Evolutionary conservation across 2,329 filamentous ascomycete genomes (phyloP).

Genomic region (Exserohilum rostratum): DNA sequence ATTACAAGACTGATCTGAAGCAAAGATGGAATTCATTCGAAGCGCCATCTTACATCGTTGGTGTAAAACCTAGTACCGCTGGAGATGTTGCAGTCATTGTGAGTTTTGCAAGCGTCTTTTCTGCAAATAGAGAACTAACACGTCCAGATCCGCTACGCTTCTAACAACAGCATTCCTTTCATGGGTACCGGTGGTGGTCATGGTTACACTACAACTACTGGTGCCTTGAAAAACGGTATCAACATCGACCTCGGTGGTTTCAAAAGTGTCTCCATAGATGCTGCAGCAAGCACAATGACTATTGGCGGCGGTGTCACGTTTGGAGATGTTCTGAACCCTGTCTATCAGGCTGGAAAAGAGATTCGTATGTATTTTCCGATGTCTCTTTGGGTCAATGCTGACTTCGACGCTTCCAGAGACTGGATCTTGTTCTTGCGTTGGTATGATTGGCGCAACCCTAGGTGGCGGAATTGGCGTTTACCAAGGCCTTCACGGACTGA

Average conservation of each 20-base stretch:
- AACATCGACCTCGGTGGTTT: background rate
- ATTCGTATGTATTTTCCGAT: background rate
- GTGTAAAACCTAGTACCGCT: constrained; percentile 2
- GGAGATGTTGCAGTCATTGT: constrained; percentile 7
- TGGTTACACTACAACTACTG: constrained; percentile 3
- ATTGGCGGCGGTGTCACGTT: background rate
- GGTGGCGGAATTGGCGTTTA: constrained; percentile 13
- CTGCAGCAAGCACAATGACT: background rate
- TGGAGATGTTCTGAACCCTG: background rate
- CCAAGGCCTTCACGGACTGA: constrained; percentile 4
- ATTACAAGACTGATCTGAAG: constrained; percentile 1
- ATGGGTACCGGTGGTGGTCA: constrained; percentile 9
- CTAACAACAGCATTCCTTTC: constrained; percentile 2
- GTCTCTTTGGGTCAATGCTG: background rate
- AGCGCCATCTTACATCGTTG: constrained; percentile 6
- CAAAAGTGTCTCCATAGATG: background rate
- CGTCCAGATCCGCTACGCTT: constrained; percentile 1
- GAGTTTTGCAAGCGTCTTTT: background rate
- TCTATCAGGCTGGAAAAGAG: background rate
- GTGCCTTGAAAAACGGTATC: background rate
- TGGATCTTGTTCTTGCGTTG: constrained; percentile 2
- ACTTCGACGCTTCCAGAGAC: background rate
- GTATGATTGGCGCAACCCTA: constrained; percentile 9
- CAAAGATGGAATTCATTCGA: constrained; percentile 3
- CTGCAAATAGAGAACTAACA: background rate